phyloP scores from a whole-genome alignment of 2,329 filamentous ascomycete genomes.

The Rosellinia necatrix region DNA sequence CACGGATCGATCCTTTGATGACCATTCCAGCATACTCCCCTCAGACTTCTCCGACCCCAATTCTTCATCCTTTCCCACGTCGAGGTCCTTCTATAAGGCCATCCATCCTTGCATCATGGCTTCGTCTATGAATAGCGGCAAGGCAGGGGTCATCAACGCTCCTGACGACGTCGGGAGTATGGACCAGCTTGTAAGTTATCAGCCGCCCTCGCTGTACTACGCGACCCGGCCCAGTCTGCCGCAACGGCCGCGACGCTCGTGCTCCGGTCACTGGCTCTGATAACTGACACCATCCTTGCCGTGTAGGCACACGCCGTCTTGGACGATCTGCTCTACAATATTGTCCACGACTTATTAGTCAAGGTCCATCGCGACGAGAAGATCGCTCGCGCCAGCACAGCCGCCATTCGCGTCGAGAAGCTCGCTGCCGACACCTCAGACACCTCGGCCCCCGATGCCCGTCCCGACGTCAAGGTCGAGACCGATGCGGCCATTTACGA shows the following conservation, averaged over 20 bases:
- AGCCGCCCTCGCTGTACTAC: slow-evolving; percentile 23
- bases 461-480: slow-evolving; percentile 62
- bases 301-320: slow-evolving; percentile 66
- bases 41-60: slow-evolving; percentile 8
- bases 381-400: slow-evolving; percentile 68
- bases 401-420: slow-evolving; percentile 68
- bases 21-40: background rate
- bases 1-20: slow-evolving; percentile 17
- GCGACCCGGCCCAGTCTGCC: slow-evolving; percentile 17
- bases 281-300: slow-evolving; percentile 16
- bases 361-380: slow-evolving; percentile 81
- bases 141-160: slow-evolving; percentile 62
- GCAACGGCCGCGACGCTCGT: slow-evolving; percentile 10
- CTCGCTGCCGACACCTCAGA: slow-evolving; percentile 61
- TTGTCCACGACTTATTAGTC: slow-evolving; percentile 75
- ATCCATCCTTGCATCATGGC: slow-evolving; percentile 30
- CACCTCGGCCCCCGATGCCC: slow-evolving; percentile 56
- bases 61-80: slow-evolving; percentile 14
- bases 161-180: slow-evolving; percentile 56
- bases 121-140: slow-evolving; percentile 29
- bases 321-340: slow-evolving; percentile 76
- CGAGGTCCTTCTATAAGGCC: slow-evolving; percentile 17
- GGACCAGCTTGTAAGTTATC: slow-evolving; percentile 61
- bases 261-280: too few relatives aligned
- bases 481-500: slow-evolving; percentile 73